Evolutionary conservation across 345 rosid species (phyloP).

Genomic region (Ailanthus altissimus): DNA sequence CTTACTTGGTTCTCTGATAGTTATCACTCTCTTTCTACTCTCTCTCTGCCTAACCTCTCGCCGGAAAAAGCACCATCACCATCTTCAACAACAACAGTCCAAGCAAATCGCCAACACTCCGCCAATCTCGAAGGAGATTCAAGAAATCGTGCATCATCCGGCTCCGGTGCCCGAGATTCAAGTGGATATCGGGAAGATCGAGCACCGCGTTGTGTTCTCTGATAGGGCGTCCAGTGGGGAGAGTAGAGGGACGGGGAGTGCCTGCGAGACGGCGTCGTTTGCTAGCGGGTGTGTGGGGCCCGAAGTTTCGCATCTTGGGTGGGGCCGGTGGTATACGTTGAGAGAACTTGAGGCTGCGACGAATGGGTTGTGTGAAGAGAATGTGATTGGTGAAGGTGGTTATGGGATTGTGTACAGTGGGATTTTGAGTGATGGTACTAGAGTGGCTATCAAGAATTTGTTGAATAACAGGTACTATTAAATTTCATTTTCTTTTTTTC

Average conservation of each 20-base stretch:
- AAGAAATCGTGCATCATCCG: conserved; percentile 59
- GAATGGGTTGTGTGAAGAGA: conserved; percentile 75
- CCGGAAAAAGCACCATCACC: conserved; percentile 46
- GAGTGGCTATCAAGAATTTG: conserved; percentile 86
- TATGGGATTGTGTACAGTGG: conserved; percentile 94
- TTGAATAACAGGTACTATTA: conserved; percentile 77
- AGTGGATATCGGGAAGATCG: conserved; percentile 80
- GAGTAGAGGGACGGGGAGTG: conserved; percentile 71
- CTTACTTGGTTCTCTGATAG: conserved; percentile 78
- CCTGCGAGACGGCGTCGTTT: conserved; percentile 60
- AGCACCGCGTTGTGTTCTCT: conserved; percentile 87
- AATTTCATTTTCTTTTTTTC: background rate
- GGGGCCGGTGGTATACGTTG: conserved; percentile 97
- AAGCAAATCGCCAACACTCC: conserved; percentile 44
- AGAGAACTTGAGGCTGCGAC: conserved; percentile 92
- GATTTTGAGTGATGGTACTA: conserved; percentile 71
- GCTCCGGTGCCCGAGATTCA: conserved; percentile 69
- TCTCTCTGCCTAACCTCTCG: conserved; percentile 89
- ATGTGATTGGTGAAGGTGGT: conserved; percentile 98
- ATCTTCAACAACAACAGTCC: conserved; percentile 6
- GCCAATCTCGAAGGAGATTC: conserved; percentile 82
- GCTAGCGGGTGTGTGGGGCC: conserved; percentile 76
- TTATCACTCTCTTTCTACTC: conserved; percentile 77
- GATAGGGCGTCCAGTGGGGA: conserved; percentile 73
- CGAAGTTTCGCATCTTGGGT: conserved; percentile 93